Conservation (phyloP, 1,284 basidiomycete species). For the Cutaneotrichosporon sp. region DNA sequence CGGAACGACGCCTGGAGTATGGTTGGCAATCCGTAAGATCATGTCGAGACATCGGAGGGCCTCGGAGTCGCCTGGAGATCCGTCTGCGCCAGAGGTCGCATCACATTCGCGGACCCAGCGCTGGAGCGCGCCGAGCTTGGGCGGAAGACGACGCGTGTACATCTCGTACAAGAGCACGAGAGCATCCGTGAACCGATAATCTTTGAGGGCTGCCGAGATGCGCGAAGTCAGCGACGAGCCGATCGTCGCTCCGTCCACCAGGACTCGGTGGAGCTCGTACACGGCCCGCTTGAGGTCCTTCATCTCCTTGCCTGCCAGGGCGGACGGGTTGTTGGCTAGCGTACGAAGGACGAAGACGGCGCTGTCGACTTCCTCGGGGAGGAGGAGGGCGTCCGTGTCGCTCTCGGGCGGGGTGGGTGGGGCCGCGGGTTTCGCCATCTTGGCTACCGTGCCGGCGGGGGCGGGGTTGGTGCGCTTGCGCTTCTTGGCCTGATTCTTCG, state of each 20-base stretch:
- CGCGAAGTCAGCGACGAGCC: constrained; percentile 56
- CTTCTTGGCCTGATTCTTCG: constrained; percentile 22
- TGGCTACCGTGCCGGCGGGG: constrained; percentile 1
- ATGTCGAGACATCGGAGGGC: constrained; percentile 57
- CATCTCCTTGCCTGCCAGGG: constrained; percentile 40
- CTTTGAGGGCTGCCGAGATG: constrained; percentile 57
- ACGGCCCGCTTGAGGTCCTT: constrained; percentile 50
- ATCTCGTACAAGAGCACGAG: constrained; percentile 60
- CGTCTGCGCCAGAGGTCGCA: constrained; percentile 54
- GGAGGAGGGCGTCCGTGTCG: constrained; percentile 30
- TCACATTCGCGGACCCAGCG: constrained; percentile 63
- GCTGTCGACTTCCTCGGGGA: constrained; percentile 45
- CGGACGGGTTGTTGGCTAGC: constrained; percentile 42
- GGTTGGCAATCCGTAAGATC: constrained; percentile 56
- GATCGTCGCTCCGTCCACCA: constrained; percentile 46
- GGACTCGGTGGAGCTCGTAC: constrained; percentile 46
- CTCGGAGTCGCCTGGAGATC: constrained; percentile 45
- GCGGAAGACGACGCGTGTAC: constrained; percentile 56
- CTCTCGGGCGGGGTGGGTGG: constrained; percentile 13
- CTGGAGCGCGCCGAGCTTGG: constrained; percentile 61
- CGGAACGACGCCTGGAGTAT: constrained; percentile 19
- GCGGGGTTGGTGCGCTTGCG: constrained; percentile 25
- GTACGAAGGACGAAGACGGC: constrained; percentile 44
- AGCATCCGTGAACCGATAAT: constrained; percentile 55
- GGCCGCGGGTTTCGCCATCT: constrained; percentile 11